A percentile compares a stretch with the other conserved stretches of the same genome.
These are phyloP conservation scores for Pichia californica DNA, from an alignment of 805 yeast genomes.

Conservation along the genomic window DNA sequence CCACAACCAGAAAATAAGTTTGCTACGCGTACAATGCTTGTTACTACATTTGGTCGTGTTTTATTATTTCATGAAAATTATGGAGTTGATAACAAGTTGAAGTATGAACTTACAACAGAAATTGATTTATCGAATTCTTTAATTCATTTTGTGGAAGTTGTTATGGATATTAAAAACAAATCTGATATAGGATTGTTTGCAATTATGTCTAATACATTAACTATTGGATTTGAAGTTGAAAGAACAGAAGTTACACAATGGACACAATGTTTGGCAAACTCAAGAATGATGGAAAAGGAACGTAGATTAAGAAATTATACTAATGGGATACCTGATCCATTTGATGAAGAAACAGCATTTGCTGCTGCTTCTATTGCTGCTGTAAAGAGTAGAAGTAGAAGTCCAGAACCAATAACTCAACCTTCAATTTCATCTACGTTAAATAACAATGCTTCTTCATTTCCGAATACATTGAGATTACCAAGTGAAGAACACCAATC, in stretches of 20 bases:
- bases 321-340: no score
- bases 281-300: conserved; percentile 44
- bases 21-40: conserved; percentile 44
- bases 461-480: conserved; percentile 13
- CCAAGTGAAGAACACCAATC: conserved; percentile 1
- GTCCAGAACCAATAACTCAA: neutral
- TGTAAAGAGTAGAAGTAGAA: conserved; percentile 8
- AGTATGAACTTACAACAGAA: conserved; percentile 46
- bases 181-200: conserved; percentile 47
- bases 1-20: conserved; percentile 20
- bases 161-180: conserved; percentile 27
- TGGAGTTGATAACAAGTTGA: conserved; percentile 27
- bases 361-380: conserved; percentile 32
- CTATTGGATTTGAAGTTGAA: conserved; percentile 53
- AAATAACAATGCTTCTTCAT: neutral
- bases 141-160: conserved; percentile 52
- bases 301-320: conserved; percentile 25
- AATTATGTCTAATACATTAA: conserved; percentile 45
- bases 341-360: no score
- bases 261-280: conserved; percentile 48
- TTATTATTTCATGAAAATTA: conserved; percentile 43
- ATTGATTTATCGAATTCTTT: conserved; percentile 48
- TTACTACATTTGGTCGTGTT: conserved; percentile 60
- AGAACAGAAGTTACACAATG: conserved; percentile 46
- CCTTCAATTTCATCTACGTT: neutral